Base-by-base conservation (phyloP, 495 filamentous ascomycete species). In the Barbatosphaeria neglecta region DNA sequence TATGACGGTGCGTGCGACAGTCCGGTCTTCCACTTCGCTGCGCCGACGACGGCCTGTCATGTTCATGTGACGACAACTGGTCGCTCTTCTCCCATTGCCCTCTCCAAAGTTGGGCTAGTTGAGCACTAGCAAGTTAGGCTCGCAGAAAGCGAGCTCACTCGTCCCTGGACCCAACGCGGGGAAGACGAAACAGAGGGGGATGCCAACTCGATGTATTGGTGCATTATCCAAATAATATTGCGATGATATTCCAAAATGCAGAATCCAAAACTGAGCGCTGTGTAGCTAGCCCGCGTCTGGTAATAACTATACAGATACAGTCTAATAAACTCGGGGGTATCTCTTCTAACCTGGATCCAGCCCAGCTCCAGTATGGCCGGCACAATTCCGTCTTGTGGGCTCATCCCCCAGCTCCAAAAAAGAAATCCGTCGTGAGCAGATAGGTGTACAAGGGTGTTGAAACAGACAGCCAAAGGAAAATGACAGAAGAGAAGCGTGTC, bases 321-420 rank as follows among this genome's bases (percentile, higher is more conserved):
- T 41, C 39, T 41, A 41, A 41, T 41, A 41, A 41, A 41, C 39
- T 17, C 9, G 37, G 37, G 37, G 35, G 35, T 37, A 22, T 41
- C 23, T 41, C 39, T 41, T 41, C 39, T 41, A 41, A 23, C 39
- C 39, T 41, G 39, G 39, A 41, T 41, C 39, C 39, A 41, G 39
- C 39, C 39, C 39, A 41, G 39, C 39, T 9, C 39, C 39, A 41
- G 39, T n/a, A 25, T 41, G 39, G 39, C 39, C 18, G 20, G 20
- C 23, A 41, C 19, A 39, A 22, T 9, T 8, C 37, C 31, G 39
- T 41, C 39, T 23, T 15, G 20, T 11, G 22, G 13, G 39, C 39
- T 22, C 20, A 41, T 41, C 18, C 38, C 13, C 9, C 31, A 35
- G 16, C 15, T 15, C 15, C 13, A 10, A 35, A 33, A 33, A n/a